Base-by-base conservation (phyloP, 2,329 filamentous ascomycete genomes). In the Penicillium occitanis region DNA sequence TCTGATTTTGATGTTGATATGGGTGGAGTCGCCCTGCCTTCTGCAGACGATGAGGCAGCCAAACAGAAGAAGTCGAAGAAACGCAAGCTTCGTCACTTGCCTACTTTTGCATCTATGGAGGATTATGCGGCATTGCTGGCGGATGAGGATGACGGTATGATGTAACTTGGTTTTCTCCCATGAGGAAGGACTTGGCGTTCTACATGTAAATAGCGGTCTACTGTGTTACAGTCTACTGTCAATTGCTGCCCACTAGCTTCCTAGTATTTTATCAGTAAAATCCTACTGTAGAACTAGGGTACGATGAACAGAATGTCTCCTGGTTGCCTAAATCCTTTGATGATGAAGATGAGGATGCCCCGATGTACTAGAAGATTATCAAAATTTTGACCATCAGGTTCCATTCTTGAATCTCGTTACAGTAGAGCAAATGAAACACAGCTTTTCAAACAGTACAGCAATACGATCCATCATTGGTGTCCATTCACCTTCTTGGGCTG, bases 21-120 rank as follows among this genome's bases (percentile, higher is more conserved):
- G 40, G 76, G 75, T 22, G 77, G 79, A 46, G 79, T 79, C 61
- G 82, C 81, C 42, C 66, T 79, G 13, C 70, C 75, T 64, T 69
- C 64, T 13, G 68, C 68, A 60, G 70, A 72, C 57, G 72, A 77
- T 13, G 81, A 78, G 35, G n/a, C 33, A 79, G 81, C 37, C 79
- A 81, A 8, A 75, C 28, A 61, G 63, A 61, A 46, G 75, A 70
- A 85, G 87, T 76, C 62, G 51, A 91, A 91, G 81, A 89, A 86
- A 81, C 92, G 90, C 85, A 92, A 92, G 82, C 84, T 98, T 78
- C 97, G 93, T 85, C 88, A 88, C 69, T 82, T 99, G 71, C 95
- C 95, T 6, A 96, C 88, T 42, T 99, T 99, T 82, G 95, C 96
- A 22, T 96, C 92, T 37, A 90, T 86, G 37, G 95, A 98, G 64